phyloP scores from a whole-genome alignment of 768 basidiomycete species.

The Boletus fagicola region DNA sequence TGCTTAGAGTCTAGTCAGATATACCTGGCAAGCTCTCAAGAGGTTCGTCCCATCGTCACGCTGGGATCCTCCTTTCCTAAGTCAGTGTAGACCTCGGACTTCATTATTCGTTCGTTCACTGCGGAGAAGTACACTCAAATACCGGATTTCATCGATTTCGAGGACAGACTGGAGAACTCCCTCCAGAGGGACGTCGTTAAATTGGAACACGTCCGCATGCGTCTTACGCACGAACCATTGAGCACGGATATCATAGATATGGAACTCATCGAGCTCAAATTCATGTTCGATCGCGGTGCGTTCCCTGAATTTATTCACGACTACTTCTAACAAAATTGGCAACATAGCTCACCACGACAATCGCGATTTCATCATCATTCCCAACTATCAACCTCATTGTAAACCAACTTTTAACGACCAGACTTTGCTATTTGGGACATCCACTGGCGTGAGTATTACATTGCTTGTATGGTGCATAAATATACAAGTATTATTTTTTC shows the following conservation, averaged over 20 bases:
- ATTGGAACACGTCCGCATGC: constrained; percentile 84
- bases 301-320: constrained; percentile 7
- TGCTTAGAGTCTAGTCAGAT: constrained; percentile 80
- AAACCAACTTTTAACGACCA: constrained; percentile 59
- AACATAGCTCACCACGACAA: constrained; percentile 77
- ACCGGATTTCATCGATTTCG: constrained; percentile 79
- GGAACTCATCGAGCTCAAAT: constrained; percentile 82
- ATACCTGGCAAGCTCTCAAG: constrained; percentile 75
- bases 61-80: constrained; percentile 7
- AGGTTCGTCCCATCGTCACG: constrained; percentile 44
- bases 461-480: neutral
- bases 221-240: constrained; percentile 69
- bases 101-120: constrained; percentile 73
- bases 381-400: constrained; percentile 69
- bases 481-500: neutral
- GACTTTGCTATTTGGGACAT: constrained; percentile 61
- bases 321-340: constrained; percentile 5
- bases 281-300: constrained; percentile 74
- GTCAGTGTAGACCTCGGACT: constrained; percentile 65
- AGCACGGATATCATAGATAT: constrained; percentile 72
- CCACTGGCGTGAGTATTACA: constrained; percentile 53
- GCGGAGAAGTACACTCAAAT: constrained; percentile 88
- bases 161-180: constrained; percentile 79
- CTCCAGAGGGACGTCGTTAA: constrained; percentile 80
- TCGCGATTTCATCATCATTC: constrained; percentile 76